Evolutionary conservation across 2,329 filamentous ascomycete species (phyloP), one percentile per base, ranked within the genome.

Genomic region (Verticillium dahliae): DNA sequence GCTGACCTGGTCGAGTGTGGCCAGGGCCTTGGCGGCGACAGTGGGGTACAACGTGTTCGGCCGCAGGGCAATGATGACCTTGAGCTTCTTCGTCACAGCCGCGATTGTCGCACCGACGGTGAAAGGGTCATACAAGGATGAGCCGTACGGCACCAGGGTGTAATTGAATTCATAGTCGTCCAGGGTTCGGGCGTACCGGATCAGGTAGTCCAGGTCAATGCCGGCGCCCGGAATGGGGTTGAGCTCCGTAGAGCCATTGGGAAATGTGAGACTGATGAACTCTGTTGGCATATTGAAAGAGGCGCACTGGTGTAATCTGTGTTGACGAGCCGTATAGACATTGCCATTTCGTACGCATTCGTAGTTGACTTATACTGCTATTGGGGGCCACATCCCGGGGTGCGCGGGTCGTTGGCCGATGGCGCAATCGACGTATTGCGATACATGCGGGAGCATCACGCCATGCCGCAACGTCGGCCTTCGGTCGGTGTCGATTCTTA

Each of bases 81-180:
- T 86, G 67, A 87, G 71, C 34, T 86, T 80, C 65, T 85, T 85
- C 59, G 85, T 87, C 50, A 74, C 76, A 0, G 84, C 71, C 0
- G 80, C 78, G 61, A 87, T 85, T 14, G 82, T 85, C 0, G 85
- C 83, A 27, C 82, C 85, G 11, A 83, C 76, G 5, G 84, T 87
- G 72, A 81, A 87, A 1, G 82, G 82, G 65, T 86, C 83, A 62
- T 78, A 84, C 10, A 70, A 80, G 2, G 77, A 78, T 0, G 84
- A 85, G 58, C 80, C 79, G 64, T 87, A 87, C 0, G 84, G 84
- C 15, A 86, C 77, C 2, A 87, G 77, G 0, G 85, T 87, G 70
- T 87, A 87, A 71, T 86, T 85, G 75, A 81, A 87, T 56, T 72
- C 81, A 69, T 86, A 82, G 67, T 87, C 84, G 64, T 88, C 85